Percentiles rank a stretch among this genome's conserved stretches.
Conservation (phyloP, 2,329 filamentous ascomycete genomes). For the Zymoseptoria passerinii region DNA sequence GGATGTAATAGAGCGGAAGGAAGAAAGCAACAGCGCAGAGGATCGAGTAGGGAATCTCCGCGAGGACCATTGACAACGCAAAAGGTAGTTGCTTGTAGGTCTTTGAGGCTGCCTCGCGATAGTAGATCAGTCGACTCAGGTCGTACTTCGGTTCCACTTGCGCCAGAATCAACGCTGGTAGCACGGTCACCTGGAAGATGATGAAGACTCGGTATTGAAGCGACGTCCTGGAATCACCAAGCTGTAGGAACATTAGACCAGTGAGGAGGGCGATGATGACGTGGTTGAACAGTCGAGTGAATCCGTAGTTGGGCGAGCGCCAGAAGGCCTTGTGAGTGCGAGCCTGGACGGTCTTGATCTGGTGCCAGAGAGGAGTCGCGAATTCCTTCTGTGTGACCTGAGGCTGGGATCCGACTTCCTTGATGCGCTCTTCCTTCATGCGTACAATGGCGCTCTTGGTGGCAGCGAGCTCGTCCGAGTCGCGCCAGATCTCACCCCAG, state of each 20-base stretch:
- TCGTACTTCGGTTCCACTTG: constrained; percentile 82
- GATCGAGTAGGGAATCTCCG: constrained; percentile 76
- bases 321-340: constrained; percentile 74
- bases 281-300: constrained; percentile 80
- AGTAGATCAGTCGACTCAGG: constrained; percentile 70
- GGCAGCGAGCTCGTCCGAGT: constrained; percentile 60
- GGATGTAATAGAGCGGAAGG: constrained; percentile 76
- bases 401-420: constrained; percentile 37
- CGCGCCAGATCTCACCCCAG: constrained; percentile 73
- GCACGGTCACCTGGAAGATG: constrained; percentile 80
- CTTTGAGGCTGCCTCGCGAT: constrained; percentile 77
- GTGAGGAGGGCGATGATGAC: constrained; percentile 68
- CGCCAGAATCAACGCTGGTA: constrained; percentile 73
- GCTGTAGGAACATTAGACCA: constrained; percentile 69
- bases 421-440: constrained; percentile 55
- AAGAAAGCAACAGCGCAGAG: constrained; percentile 76
- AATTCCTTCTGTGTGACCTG: constrained; percentile 61
- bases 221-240: constrained; percentile 65
- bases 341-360: constrained; percentile 64
- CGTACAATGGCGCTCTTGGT: constrained; percentile 58
- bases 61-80: constrained; percentile 65
- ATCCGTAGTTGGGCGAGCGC: constrained; percentile 81
- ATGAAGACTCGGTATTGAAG: constrained; percentile 83
- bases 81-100: constrained; percentile 80
- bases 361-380: constrained; percentile 69